Evolutionary conservation across 306 rosid species (phyloP).

Genomic region (Oxytropis ochrocephala): DNA sequence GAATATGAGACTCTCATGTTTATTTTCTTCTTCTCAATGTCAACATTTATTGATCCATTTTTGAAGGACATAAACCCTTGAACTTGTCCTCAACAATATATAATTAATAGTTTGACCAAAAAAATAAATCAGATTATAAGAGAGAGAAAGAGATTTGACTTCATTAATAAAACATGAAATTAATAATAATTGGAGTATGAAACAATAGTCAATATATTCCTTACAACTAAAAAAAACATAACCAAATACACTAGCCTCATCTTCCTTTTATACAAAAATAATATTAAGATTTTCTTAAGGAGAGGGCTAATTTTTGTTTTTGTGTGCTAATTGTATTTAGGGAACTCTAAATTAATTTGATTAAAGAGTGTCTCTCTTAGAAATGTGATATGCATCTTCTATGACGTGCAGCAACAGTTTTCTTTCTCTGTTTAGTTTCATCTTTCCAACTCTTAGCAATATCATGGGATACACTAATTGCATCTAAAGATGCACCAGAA

Average conservation of each 20-base stretch:
- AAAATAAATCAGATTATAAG: neutral
- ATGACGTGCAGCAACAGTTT: conserved; percentile 60
- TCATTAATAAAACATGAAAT: conserved; percentile 9
- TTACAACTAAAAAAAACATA: conserved; percentile 20
- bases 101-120: conserved; percentile 13
- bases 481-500: conserved; percentile 85
- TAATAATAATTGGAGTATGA: conserved; percentile 15
- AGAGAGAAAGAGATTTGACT: conserved; percentile 22
- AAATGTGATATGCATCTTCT: conserved; percentile 86
- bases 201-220: conserved; percentile 33
- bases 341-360: conserved; percentile 13
- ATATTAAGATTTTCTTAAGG: conserved; percentile 30
- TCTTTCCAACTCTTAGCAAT: conserved; percentile 85
- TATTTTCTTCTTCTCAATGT: conserved; percentile 3
- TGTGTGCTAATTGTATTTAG: neutral
- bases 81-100: conserved; percentile 17
- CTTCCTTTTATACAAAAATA: conserved; percentile 45
- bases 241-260: conserved; percentile 45
- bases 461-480: conserved; percentile 79
- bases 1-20: conserved; percentile 3
- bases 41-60: conserved; percentile 35
- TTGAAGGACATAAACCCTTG: conserved; percentile 30
- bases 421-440: conserved; percentile 62
- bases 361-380: no score
- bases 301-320: conserved; percentile 54